Percentiles rank a stretch among this genome's conserved stretches.
phyloP scores from a whole-genome alignment of 1,284 basidiomycete genomes.

The Ustilago crameri region DNA sequence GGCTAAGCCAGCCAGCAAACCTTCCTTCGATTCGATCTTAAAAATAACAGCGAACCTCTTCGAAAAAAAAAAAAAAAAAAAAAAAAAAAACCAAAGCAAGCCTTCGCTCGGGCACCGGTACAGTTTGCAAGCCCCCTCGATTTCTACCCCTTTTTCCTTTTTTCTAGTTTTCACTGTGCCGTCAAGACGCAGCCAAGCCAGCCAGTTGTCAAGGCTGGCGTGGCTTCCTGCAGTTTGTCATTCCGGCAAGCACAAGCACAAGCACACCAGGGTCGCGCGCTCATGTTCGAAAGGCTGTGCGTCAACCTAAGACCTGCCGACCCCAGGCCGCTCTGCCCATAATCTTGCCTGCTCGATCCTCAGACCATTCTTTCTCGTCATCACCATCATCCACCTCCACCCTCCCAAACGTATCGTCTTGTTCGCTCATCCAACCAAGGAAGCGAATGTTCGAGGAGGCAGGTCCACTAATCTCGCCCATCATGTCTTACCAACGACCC shows the following conservation, averaged over 20 bases:
- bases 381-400: conserved; percentile 3
- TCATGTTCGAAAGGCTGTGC: no score
- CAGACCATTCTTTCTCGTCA: conserved; percentile 3
- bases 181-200: conserved; percentile 1
- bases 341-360: background rate
- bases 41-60: background rate
- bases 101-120: no score
- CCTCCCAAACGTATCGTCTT: conserved; percentile 10
- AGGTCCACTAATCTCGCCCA: conserved; percentile 27
- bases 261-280: background rate
- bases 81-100: background rate
- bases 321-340: background rate
- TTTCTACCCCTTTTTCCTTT: conserved; percentile 2
- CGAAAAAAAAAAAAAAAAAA: background rate
- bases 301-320: no score
- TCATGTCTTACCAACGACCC: conserved; percentile 59
- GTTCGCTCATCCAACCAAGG: conserved; percentile 14
- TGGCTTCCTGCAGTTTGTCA: no score
- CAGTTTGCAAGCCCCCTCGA: background rate
- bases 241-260: background rate
- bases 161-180: background rate
- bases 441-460: conserved; percentile 22
- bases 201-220: conserved; percentile 8
- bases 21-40: background rate
- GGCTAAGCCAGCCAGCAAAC: background rate